Percentiles rank a stretch among this genome's conserved stretches.
These are phyloP conservation scores for Leccinum griseonigrum DNA, from an alignment of 1,284 basidiomycete species.

Conservation along the genomic window DNA sequence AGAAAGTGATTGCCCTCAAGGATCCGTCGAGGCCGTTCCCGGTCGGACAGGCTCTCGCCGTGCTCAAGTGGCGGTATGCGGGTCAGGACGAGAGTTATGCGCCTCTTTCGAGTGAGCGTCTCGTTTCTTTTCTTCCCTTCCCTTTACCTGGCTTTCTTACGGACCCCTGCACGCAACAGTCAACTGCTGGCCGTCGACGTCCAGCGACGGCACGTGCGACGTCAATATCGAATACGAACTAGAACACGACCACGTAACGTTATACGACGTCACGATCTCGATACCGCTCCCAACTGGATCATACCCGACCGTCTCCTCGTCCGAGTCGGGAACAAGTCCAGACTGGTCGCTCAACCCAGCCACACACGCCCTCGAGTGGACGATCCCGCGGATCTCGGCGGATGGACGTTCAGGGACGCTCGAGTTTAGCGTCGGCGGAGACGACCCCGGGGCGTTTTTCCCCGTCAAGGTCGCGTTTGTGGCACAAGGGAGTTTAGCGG, in stretches of 20 bases:
- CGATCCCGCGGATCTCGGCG: no score
- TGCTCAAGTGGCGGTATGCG: constrained; percentile 91
- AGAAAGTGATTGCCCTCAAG: constrained; percentile 78
- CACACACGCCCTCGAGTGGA: constrained; percentile 58
- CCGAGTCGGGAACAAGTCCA: constrained; percentile 48
- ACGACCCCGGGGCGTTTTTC: constrained; percentile 88
- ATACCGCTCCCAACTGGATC: constrained; percentile 74
- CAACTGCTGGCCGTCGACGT: constrained; percentile 94
- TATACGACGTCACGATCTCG: constrained; percentile 85
- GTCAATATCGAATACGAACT: constrained; percentile 98
- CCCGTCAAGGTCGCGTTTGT: constrained; percentile 86
- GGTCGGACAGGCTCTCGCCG: constrained; percentile 82
- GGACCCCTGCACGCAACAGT: constrained; percentile 46
- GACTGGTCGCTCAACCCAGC: constrained; percentile 82
- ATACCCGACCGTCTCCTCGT: constrained; percentile 79
- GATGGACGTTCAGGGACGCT: no score
- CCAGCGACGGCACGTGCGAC: constrained; percentile 87
- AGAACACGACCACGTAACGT: constrained; percentile 67
- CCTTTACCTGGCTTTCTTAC: background rate
- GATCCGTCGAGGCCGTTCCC: constrained; percentile 85
- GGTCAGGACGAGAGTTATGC: constrained; percentile 91
- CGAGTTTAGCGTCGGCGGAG: constrained; percentile 85
- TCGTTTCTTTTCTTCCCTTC: background rate
- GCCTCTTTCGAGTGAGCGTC: constrained; percentile 80
- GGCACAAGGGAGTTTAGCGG: constrained; percentile 74